phyloP scores from a whole-genome alignment of 345 rosid species.

The Moricandia moricandioides region DNA sequence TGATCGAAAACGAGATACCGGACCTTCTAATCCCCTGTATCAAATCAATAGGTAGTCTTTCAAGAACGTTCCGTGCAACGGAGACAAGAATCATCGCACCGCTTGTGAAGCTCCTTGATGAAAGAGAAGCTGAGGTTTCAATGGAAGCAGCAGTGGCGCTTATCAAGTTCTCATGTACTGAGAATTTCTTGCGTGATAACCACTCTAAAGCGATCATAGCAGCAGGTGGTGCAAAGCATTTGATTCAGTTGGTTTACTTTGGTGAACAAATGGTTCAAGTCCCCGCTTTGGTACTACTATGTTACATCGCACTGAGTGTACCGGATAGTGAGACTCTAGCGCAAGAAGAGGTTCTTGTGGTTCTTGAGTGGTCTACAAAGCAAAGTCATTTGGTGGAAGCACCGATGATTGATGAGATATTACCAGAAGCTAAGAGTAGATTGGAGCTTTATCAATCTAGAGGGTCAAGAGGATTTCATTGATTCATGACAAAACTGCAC shows the following conservation, averaged over 20 bases:
- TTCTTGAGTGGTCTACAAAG: slow-evolving; percentile 71
- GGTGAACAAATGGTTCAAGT: slow-evolving; percentile 65
- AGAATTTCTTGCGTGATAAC: slow-evolving; percentile 54
- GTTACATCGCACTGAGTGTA: slow-evolving; percentile 45
- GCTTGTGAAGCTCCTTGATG: slow-evolving; percentile 64
- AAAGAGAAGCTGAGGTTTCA: slow-evolving; percentile 52
- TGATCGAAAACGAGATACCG: slow-evolving; percentile 51
- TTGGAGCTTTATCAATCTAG: slow-evolving; percentile 78
- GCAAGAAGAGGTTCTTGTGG: slow-evolving; percentile 66
- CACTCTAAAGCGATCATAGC: slow-evolving; percentile 61
- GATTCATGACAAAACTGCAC: slow-evolving; percentile 7
- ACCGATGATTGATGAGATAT: slow-evolving; percentile 39
- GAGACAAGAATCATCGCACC: slow-evolving; percentile 62
- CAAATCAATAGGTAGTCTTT: slow-evolving; percentile 60
- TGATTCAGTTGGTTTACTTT: slow-evolving; percentile 60
- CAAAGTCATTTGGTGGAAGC: slow-evolving; percentile 58
- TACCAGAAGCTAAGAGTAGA: slow-evolving; percentile 67
- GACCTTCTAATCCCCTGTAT: slow-evolving; percentile 57
- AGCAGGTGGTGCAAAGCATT: slow-evolving; percentile 59
- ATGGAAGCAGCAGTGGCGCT: slow-evolving; percentile 64
- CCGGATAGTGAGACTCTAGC: slow-evolving; percentile 68
- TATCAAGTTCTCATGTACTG: slow-evolving; percentile 55
- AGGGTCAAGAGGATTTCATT: slow-evolving; percentile 59
- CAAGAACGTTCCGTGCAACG: slow-evolving; percentile 74
- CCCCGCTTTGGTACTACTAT: slow-evolving; percentile 56